Evolutionary conservation across 345 rosid genomes (phyloP).

Genomic region (Eucalyptus microcorys): DNA sequence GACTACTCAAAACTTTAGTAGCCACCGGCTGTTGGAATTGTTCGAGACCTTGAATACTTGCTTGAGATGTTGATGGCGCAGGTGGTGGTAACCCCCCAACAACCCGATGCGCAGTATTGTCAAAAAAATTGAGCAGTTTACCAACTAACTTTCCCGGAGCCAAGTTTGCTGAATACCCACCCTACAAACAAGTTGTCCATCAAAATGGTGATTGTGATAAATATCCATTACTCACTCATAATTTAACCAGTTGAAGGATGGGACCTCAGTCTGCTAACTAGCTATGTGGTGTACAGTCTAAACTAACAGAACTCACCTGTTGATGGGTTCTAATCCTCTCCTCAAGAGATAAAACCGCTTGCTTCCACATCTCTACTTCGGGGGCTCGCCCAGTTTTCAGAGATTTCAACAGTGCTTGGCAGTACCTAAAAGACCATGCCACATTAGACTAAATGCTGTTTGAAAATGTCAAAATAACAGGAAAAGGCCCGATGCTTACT

Average conservation of each 20-base stretch:
- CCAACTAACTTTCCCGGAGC: conserved; percentile 71
- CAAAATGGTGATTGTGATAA: not conserved
- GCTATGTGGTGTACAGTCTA: not conserved
- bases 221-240: not conserved
- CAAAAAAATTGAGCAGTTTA: conserved; percentile 66
- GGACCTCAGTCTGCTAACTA: not conserved
- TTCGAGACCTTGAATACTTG: conserved; percentile 23
- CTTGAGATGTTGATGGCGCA: conserved; percentile 25
- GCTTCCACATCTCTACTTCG: conserved; percentile 64
- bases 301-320: conserved; percentile 29
- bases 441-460: not conserved
- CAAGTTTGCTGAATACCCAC: conserved; percentile 63
- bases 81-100: conserved; percentile 78
- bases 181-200: conserved; percentile 20
- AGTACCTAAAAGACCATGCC: conserved; percentile 34
- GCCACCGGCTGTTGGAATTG: conserved; percentile 23
- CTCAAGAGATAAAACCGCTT: conserved; percentile 44
- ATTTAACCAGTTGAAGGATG: not conserved
- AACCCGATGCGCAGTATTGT: conserved; percentile 70
- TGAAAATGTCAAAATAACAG: not conserved
- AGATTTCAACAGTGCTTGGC: conserved; percentile 60
- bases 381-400: conserved; percentile 61
- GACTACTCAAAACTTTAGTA: conserved; percentile 54
- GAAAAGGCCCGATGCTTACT: conserved; percentile 37
- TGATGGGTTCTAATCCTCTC: conserved; percentile 67